Percentiles rank a stretch among this genome's conserved stretches.
phyloP scores from a whole-genome alignment of 139 green algal genomes.

The Volvox reticuliferus region DNA sequence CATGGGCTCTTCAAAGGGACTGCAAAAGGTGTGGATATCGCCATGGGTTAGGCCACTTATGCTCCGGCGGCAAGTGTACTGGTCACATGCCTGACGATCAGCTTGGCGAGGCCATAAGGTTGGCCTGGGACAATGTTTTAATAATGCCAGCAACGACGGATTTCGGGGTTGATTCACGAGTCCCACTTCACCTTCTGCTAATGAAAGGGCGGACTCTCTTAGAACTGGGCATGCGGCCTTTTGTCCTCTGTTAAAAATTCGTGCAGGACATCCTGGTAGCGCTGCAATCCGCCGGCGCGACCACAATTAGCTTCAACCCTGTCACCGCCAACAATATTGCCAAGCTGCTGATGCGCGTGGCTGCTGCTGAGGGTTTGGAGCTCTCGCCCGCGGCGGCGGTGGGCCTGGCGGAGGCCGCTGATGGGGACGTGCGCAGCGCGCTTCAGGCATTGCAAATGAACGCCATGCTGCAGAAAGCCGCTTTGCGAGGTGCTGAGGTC shows the following conservation, averaged over 20 bases:
- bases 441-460: constrained; percentile 63
- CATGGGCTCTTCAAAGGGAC: constrained; percentile 52
- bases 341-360: constrained; percentile 49
- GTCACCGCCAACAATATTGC: constrained; percentile 66
- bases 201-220: too few relatives aligned
- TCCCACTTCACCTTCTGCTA: too few relatives aligned
- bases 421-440: constrained; percentile 64
- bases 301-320: constrained; percentile 79
- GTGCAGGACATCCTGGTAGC: constrained; percentile 71
- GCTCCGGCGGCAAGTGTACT: too few relatives aligned
- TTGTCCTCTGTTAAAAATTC: neutral
- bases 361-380: constrained; percentile 36
- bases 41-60: too few relatives aligned
- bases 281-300: constrained; percentile 61
- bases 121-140: too few relatives aligned
- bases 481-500: neutral
- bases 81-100: too few relatives aligned
- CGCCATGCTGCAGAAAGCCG: constrained; percentile 6
- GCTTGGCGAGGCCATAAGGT: too few relatives aligned
- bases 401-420: constrained; percentile 53
- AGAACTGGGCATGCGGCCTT: too few relatives aligned
- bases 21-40: constrained; percentile 69
- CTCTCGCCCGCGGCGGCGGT: constrained; percentile 47
- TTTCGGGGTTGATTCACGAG: too few relatives aligned
- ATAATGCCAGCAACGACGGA: too few relatives aligned